Evolutionary conservation across 805 yeast genomes (phyloP).

Genomic region (Cyberlindnera bimundalis): DNA sequence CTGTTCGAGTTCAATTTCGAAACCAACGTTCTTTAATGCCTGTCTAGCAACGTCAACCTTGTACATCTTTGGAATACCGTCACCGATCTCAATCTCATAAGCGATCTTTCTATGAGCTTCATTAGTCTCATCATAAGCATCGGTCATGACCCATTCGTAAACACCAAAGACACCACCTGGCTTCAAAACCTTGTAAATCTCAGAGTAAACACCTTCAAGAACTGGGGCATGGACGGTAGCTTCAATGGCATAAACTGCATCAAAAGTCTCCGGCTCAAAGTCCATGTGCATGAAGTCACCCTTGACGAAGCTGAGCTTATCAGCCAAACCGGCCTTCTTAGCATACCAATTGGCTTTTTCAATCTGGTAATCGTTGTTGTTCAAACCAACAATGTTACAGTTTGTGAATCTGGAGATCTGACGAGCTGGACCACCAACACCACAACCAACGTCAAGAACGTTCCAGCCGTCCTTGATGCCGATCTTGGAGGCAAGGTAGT

Average conservation of each 20-base stretch:
- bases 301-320: conserved; percentile 81
- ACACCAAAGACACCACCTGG: conserved; percentile 99
- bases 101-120: conserved; percentile 91
- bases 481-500: conserved; percentile 85
- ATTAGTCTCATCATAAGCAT: conserved; percentile 80
- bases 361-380: conserved; percentile 96
- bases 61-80: conserved; percentile 98
- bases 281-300: conserved; percentile 99
- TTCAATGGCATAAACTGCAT: conserved; percentile 97
- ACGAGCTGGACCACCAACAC: conserved; percentile 99
- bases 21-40: conserved; percentile 85
- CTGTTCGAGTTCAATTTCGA: conserved; percentile 66
- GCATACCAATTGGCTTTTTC: conserved; percentile 88
- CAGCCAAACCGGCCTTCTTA: conserved; percentile 54
- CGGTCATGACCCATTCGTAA: conserved; percentile 99
- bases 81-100: conserved; percentile 97
- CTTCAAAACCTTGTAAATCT: conserved; percentile 90
- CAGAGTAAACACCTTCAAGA: conserved; percentile 91
- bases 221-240: conserved; percentile 98
- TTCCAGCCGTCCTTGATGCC: conserved; percentile 74
- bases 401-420: conserved; percentile 91
- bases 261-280: conserved; percentile 83
- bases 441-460: conserved; percentile 97
- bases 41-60: conserved; percentile 77
- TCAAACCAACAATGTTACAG: conserved; percentile 82